Evolutionary conservation across 345 rosid genomes (phyloP).

Genomic region (Brassica juncea): DNA sequence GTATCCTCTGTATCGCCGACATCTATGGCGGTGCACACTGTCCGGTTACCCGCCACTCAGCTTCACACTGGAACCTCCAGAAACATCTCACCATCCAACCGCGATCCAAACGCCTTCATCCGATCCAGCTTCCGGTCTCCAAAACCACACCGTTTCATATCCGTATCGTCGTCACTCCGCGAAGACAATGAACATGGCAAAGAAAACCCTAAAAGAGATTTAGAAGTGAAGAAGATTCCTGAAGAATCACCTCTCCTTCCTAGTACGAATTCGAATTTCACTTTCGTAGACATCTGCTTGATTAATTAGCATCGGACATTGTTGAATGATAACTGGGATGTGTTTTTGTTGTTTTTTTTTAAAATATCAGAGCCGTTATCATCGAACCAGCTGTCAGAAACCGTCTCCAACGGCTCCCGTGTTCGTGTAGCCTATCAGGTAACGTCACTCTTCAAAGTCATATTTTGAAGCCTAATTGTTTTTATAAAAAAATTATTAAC

Average conservation of each 20-base stretch:
- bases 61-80: neutral
- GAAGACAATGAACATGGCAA: neutral
- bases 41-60: neutral
- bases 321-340: neutral
- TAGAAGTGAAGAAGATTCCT: neutral
- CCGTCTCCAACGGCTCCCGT: constrained; percentile 59
- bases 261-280: neutral
- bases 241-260: neutral
- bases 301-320: neutral
- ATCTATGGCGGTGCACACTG: neutral
- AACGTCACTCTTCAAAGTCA: neutral
- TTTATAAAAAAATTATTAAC: too few species aligned
- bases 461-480: too few species aligned
- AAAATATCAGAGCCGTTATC: constrained; percentile 67
- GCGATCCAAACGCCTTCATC: neutral
- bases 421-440: constrained; percentile 99
- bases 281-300: neutral
- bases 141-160: neutral
- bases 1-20: neutral
- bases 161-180: neutral
- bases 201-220: neutral
- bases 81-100: neutral
- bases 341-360: neutral
- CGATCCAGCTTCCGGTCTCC: neutral
- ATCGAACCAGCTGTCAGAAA: constrained; percentile 49